Evolutionary conservation across 108 stramenopile species (phyloP), one percentile per base, ranked within the genome.

Genomic region (Skeletonema tropicum): DNA sequence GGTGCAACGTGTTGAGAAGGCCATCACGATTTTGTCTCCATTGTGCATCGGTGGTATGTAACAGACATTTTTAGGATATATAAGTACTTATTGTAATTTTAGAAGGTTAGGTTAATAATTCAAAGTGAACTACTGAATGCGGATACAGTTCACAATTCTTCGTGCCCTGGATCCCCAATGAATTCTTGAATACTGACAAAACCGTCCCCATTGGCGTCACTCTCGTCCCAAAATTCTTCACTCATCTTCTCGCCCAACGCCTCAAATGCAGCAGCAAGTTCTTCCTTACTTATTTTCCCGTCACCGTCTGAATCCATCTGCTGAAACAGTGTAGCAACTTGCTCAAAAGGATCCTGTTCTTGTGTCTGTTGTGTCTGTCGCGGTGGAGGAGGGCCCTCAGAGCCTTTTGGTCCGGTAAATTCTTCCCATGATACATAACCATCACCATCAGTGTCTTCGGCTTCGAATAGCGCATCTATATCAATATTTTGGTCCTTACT

Each of bases 351-450:
- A 42, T 41, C 10, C 6, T 5, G 35, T 21, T 23, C 26, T 30
- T 70, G 68, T 13, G 8, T 4, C 21, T 70, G 57, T 10, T 75
- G 70, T 31, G 8, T 57, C 64, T 62, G 60, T 33, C 3, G 25
- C 68, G 23, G 35, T 8, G 73, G 19, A 8, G 74, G 74, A 29
- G 74, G 74, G 3, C 70, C 74, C 63, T 75, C 74, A 13, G 26
- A 5, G 9, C 71, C 71, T 32, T 80, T 75, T 26, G 81, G 71
- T 9, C 81, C 81, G 5, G 66, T 39, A 58, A 82, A 82, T 32
- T 82, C 81, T 15, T 82, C 77, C 81, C 81, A 78, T 19, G 66
- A 52, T 12, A 82, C 73, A 48, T 74, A 73, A 11, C 76, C 81
- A 74, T 82, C 81, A 15, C 45, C 25, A 45, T 82, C 73, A 26